Percentiles rank a stretch among this genome's conserved stretches.
These are phyloP conservation scores for Tetrahymena borealis DNA, from an alignment of 73 alveolate species.

Conservation along the genomic window DNA sequence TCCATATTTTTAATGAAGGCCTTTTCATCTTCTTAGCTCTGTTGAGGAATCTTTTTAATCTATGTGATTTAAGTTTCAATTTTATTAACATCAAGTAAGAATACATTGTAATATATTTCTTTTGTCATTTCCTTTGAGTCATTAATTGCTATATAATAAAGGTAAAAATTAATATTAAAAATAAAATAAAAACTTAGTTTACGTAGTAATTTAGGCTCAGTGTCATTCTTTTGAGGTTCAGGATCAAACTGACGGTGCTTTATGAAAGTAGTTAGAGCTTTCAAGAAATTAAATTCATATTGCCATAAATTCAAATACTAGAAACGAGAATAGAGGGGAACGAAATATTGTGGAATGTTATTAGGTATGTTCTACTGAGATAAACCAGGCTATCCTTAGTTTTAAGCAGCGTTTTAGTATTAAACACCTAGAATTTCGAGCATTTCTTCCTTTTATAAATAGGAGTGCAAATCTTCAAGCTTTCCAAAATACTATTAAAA, in stretches of 20 bases:
- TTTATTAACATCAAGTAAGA: neutral
- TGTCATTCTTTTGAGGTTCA: neutral
- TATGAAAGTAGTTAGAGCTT: neutral
- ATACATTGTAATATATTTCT: neutral
- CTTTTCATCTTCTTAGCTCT: neutral
- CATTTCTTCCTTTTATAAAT: conserved; percentile 11
- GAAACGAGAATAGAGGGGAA: neutral
- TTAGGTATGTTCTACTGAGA: neutral
- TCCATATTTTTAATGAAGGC: neutral
- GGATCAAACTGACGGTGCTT: neutral
- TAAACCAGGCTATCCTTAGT: neutral
- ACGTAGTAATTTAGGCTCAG: neutral
- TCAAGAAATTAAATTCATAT: neutral
- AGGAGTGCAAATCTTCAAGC: neutral
- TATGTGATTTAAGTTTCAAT: neutral
- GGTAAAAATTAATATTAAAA: neutral
- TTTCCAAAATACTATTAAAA: neutral
- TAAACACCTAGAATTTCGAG: neutral
- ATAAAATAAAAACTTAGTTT: neutral
- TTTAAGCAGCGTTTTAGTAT: neutral
- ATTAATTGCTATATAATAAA: neutral
- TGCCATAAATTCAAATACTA: neutral
- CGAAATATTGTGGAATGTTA: neutral
- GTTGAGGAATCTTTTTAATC: neutral
- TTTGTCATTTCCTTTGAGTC: neutral